Base-by-base conservation (phyloP, 768 basidiomycete species). In the Auriculariales sp. region DNA sequence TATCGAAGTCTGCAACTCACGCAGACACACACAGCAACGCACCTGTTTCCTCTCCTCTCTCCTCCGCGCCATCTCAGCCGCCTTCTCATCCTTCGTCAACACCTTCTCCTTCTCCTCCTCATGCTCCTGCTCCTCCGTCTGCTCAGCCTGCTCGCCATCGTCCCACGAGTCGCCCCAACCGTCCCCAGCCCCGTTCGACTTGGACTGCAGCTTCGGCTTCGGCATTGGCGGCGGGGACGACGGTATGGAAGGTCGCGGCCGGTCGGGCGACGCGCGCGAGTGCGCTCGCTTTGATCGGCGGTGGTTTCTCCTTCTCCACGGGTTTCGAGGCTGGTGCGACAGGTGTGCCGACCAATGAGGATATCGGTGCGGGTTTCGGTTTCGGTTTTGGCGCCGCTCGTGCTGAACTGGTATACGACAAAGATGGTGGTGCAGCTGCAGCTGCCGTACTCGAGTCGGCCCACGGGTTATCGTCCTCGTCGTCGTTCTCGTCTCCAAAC, bases 1-100 rank as follows among this genome's bases (percentile, higher is more conserved):
- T 19, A n/a, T n/a, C n/a, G n/a, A n/a, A n/a, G n/a, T n/a, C n/a
- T n/a, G n/a, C 39, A 24, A 25, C 39, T 3, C 9, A 22, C 11
- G 4, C n/a, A 22, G 4, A 36, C 7, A 36, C 34, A n/a, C 35
- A 24, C 39, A 34, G 28, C 28, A 15, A 64, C 75, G 17, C 49
- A 89, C 89, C 70, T 88, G 79, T 62, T 84, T 91, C 39, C 94
- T 69, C 62, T 97, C 94, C 62, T 97, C 93, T 59, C 93, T 84
- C 52, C 92, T 71, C 54, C 83, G 71, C 6, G 83, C 84, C 80
- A 97, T 83, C 68, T 95, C 90, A n/a, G 79, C 80, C 1, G 87
- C 87, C 63, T 86, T 94, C 56, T 93, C 91, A 63, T 95, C 94
- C 62, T 91, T 95, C 25, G 77, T 74, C 73, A 90, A 70, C 0